A percentile compares a stretch with the other conserved stretches of the same genome.
Conservation (phyloP, 768 basidiomycete genomes). For the Boletus tomentosulus region DNA sequence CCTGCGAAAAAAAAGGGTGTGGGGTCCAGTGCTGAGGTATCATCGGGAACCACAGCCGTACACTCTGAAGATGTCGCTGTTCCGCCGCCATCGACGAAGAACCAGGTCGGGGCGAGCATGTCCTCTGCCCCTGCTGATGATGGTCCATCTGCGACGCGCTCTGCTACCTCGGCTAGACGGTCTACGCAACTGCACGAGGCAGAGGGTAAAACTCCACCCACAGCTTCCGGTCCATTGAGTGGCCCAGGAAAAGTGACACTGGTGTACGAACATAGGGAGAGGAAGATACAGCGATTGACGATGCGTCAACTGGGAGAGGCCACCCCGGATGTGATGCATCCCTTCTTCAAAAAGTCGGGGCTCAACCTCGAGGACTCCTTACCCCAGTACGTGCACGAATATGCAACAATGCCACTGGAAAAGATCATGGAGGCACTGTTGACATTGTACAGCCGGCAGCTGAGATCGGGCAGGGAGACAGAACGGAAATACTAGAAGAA, state of each 20-base stretch:
- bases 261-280: constrained; percentile 51
- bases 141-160: constrained; percentile 1
- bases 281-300: constrained; percentile 73
- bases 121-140: constrained; percentile 7
- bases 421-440: constrained; percentile 79
- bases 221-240: neutral
- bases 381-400: constrained; percentile 86
- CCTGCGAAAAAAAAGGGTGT: constrained; percentile 36
- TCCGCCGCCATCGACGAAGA: constrained; percentile 1
- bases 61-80: constrained; percentile 8
- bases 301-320: constrained; percentile 86
- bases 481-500: constrained; percentile 12
- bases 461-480: constrained; percentile 34
- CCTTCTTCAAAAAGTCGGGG: constrained; percentile 79
- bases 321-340: constrained; percentile 86
- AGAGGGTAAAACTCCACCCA: neutral
- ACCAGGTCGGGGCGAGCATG: constrained; percentile 2
- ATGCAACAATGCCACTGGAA: constrained; percentile 77
- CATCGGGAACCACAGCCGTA: neutral
- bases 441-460: constrained; percentile 72
- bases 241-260: constrained; percentile 27
- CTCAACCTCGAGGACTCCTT: constrained; percentile 80
- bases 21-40: constrained; percentile 10
- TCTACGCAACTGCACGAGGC: constrained; percentile 18
- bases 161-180: constrained; percentile 6